Base-by-base conservation (phyloP, 495 filamentous ascomycete genomes). In the Clavariopsis aquatica region DNA sequence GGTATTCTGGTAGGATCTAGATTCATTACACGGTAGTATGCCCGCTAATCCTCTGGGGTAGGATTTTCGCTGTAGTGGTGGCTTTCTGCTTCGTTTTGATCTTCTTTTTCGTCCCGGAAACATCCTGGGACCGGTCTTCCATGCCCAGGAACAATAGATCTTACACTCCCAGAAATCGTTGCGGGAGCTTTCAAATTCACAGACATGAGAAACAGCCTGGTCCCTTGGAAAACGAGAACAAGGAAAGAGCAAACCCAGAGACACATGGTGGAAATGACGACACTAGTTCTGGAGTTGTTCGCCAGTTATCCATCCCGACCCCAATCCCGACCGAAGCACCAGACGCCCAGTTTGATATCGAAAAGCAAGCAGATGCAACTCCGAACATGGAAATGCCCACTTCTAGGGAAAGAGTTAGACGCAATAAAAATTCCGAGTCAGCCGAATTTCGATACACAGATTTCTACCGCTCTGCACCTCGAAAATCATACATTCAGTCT, bases 61-160 rank as follows among this genome's bases (percentile, higher is more conserved):
- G 88, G 89, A 85, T 96, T 64, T 88, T 96, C 58, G 87, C 94
- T 6, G 90, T 96, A 1, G 75, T 96, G 27, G 92, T 93, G 36
- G 92, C 84, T 0, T 84, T 88, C 55, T 90, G 89, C 65, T 82
- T 89, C 45, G 70, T 82, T 9, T 75, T 95, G 0, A 78, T 97
- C 0, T 96, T 96, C 69, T 80, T 98, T 59, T 96, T 96, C 69
- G 89, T 96, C 6, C 94, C 94, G 0, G 94, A 98, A 76, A 96
- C 93, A 0, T 96, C 96, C 70, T 97, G 94, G 94, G 92, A 97
- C 71, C 83, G 94, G 22, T 87, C 87, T 2, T 93, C 93, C 1
- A 78, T 82, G 45, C 83, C 89, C 84, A 83, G 64, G 75, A 75
- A 56, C 38, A 34, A 12, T 76, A 74, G 13, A 72, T 70, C n/a